Evolutionary conservation across 2,329 filamentous ascomycete genomes (phyloP).

Genomic region (Metarhizium guizhouense): DNA sequence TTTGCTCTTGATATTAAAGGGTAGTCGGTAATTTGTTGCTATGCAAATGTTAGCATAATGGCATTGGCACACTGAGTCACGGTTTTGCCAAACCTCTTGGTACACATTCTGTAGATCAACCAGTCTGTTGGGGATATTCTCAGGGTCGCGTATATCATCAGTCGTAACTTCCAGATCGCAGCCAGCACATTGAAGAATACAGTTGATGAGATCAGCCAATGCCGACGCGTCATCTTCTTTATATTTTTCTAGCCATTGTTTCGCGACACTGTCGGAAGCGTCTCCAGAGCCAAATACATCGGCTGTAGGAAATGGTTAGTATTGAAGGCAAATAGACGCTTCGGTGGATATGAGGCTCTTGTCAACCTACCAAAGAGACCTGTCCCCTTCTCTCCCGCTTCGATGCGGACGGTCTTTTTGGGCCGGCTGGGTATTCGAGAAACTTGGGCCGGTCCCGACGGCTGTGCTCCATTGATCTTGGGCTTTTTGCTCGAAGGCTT

Average conservation of each 20-base stretch:
- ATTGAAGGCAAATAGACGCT: background rate
- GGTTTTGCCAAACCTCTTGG: slow-evolving; percentile 51
- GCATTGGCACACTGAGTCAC: background rate
- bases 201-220: slow-evolving; percentile 56
- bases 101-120: slow-evolving; percentile 83
- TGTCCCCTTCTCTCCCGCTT: slow-evolving; percentile 40
- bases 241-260: slow-evolving; percentile 52
- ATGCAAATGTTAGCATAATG: slow-evolving; percentile 16
- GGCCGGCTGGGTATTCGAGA: slow-evolving; percentile 41
- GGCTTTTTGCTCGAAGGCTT: slow-evolving; percentile 56
- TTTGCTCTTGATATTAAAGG: slow-evolving; percentile 79
- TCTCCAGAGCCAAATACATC: slow-evolving; percentile 55
- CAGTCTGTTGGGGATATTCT: slow-evolving; percentile 72
- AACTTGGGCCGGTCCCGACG: slow-evolving; percentile 25
- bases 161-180: slow-evolving; percentile 70
- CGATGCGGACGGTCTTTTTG: slow-evolving; percentile 47
- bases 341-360: background rate
- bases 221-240: slow-evolving; percentile 43
- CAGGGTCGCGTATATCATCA: slow-evolving; percentile 81
- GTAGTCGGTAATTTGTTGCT: slow-evolving; percentile 79
- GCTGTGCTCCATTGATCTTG: slow-evolving; percentile 49
- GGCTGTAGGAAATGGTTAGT: slow-evolving; percentile 28
- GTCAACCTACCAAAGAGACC: slow-evolving; percentile 45
- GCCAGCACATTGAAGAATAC: slow-evolving; percentile 62
- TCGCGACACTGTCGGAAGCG: slow-evolving; percentile 45